Conservation (phyloP, 495 filamentous ascomycete genomes). For the Daldinia concentrica region DNA sequence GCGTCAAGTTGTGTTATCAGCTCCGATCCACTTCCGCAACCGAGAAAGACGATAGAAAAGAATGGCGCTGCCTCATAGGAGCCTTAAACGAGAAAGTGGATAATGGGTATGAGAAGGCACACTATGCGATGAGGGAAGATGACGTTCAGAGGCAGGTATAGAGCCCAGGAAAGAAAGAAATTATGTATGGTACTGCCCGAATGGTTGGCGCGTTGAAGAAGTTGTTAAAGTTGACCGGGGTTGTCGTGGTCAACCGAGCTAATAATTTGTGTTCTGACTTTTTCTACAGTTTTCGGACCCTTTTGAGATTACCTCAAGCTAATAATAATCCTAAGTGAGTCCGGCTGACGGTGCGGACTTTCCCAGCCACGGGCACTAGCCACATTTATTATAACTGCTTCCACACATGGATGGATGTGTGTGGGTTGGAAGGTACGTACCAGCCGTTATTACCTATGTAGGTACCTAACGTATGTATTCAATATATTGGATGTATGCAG, state of each 20-base stretch:
- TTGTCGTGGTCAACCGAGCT: slow-evolving; percentile 33
- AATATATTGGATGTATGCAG: not conserved
- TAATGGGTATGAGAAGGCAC: slow-evolving; percentile 8
- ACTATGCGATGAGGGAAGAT: slow-evolving; percentile 14
- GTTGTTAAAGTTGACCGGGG: slow-evolving; percentile 23
- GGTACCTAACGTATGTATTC: too few species aligned
- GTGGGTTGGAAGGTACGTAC: not conserved
- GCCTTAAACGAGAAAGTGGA: slow-evolving; percentile 14
- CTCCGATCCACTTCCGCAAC: slow-evolving; percentile 43
- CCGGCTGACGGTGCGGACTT: not conserved
- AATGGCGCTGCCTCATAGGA: slow-evolving; percentile 27
- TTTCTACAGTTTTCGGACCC: slow-evolving; percentile 43
- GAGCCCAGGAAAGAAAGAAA: not conserved
- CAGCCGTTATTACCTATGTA: not conserved
- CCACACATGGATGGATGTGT: too few species aligned
- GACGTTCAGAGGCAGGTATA: not conserved
- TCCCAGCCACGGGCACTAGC: not conserved
- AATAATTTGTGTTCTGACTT: slow-evolving; percentile 42
- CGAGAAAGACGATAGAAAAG: slow-evolving; percentile 17
- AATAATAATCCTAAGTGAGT: not conserved
- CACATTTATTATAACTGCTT: not conserved
- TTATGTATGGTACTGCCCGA: slow-evolving; percentile 3
- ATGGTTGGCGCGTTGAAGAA: slow-evolving; percentile 20
- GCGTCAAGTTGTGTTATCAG: slow-evolving; percentile 19
- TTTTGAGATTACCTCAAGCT: slow-evolving; percentile 20